phyloP scores from a whole-genome alignment of 2,329 filamentous ascomycete species.

The Scedosporium boydii region DNA sequence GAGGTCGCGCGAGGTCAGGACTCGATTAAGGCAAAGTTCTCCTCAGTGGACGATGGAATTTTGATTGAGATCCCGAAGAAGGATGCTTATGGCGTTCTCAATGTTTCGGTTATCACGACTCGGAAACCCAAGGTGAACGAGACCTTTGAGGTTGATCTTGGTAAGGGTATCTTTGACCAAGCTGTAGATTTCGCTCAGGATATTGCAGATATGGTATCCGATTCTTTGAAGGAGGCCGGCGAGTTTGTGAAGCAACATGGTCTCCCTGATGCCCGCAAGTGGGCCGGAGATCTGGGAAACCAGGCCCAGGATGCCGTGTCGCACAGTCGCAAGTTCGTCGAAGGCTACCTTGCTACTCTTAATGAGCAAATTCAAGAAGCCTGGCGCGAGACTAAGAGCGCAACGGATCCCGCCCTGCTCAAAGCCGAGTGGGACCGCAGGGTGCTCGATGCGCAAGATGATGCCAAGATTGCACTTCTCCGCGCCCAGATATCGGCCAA shows the following conservation, averaged over 20 bases:
- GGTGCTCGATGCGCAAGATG: conserved; percentile 24
- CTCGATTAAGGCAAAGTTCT: conserved; percentile 38
- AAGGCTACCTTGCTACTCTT: neutral
- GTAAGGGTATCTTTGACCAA: conserved; percentile 34
- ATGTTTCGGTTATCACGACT: conserved; percentile 47
- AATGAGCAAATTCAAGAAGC: neutral
- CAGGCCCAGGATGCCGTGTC: neutral
- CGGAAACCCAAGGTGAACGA: conserved; percentile 52
- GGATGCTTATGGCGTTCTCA: conserved; percentile 49
- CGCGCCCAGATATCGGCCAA: conserved; percentile 46
- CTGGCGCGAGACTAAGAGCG: neutral
- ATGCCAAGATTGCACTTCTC: conserved; percentile 35
- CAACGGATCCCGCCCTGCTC: neutral
- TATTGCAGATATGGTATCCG: neutral
- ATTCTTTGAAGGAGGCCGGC: neutral
- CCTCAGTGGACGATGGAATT: conserved; percentile 39
- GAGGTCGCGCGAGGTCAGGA: conserved; percentile 40
- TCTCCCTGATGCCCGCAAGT: neutral
- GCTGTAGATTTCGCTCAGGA: conserved; percentile 24
- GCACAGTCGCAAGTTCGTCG: neutral
- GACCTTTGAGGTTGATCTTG: conserved; percentile 51
- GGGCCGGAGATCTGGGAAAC: neutral
- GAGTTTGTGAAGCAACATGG: neutral
- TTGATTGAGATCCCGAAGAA: conserved; percentile 40
- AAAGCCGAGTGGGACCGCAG: conserved; percentile 4